A percentile compares a stretch with the other conserved stretches of the same genome.
phyloP scores from a whole-genome alignment of 148 eudicot genomes.

The Heliosperma pusillum region DNA sequence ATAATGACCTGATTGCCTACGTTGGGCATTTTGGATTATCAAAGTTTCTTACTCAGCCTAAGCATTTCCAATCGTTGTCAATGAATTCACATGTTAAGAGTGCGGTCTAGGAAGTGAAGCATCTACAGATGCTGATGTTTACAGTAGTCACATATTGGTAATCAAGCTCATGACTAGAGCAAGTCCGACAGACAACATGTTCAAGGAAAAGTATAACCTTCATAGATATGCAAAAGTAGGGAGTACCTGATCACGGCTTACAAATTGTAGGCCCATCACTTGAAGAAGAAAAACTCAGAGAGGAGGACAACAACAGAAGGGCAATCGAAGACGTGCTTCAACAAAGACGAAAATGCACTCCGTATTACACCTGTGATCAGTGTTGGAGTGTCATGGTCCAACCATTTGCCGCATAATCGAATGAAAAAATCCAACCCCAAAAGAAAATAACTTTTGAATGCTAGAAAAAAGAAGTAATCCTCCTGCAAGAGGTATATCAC shows the following conservation, averaged over 20 bases:
- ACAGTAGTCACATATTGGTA: too few species aligned
- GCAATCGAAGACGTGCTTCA: constrained; percentile 1
- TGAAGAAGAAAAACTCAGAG: background rate
- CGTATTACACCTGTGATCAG: background rate
- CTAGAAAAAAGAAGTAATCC: too few species aligned
- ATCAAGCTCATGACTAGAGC: too few species aligned
- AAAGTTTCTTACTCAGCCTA: constrained; percentile 12
- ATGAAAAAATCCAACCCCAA: constrained; percentile 3
- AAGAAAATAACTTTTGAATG: background rate
- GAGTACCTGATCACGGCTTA: constrained; percentile 14
- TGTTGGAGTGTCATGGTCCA: constrained; percentile 19
- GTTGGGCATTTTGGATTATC: too few species aligned
- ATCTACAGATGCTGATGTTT: too few species aligned
- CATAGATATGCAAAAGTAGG: too few species aligned
- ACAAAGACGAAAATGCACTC: constrained; percentile 1
- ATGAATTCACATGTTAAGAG: too few species aligned
- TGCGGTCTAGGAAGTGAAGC: too few species aligned
- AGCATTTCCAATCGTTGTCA: constrained; percentile 1
- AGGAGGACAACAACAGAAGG: background rate
- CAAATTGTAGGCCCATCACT: constrained; percentile 15
- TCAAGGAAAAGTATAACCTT: too few species aligned
- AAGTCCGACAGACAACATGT: too few species aligned
- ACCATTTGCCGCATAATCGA: constrained; percentile 10
- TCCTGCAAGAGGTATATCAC: constrained; percentile 14
- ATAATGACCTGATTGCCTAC: constrained; percentile 5